phyloP scores from a whole-genome alignment of 768 basidiomycete genomes.

The Cystobasidium ongulense region DNA sequence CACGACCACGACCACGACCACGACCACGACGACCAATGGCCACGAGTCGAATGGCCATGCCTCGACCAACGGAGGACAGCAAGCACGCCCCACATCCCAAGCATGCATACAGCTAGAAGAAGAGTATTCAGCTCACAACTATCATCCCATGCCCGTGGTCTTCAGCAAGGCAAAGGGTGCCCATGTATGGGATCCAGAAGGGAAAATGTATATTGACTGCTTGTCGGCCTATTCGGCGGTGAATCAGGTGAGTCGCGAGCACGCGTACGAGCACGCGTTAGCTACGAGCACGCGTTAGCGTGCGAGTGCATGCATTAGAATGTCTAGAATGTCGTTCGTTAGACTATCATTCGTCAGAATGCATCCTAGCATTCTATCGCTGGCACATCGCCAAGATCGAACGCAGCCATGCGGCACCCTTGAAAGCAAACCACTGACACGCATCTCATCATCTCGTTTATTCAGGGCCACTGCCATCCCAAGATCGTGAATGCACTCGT shows the following conservation, averaged over 20 bases:
- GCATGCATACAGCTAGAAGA: conserved; percentile 21
- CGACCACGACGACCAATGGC: conserved; percentile 1
- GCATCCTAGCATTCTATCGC: too few species aligned
- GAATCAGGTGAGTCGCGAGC: conserved; percentile 16
- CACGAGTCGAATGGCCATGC: not conserved
- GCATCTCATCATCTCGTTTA: conserved; percentile 9
- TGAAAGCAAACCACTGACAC: too few species aligned
- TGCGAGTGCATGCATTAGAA: too few species aligned
- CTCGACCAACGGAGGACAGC: not conserved
- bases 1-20: not conserved
- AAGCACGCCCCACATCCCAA: conserved; percentile 2
- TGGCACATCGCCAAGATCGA: too few species aligned
- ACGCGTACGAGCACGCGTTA: too few species aligned
- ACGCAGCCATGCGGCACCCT: too few species aligned
- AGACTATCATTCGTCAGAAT: too few species aligned
- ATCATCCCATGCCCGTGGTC: conserved; percentile 89
- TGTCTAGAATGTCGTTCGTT: too few species aligned
- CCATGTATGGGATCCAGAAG: conserved; percentile 83
- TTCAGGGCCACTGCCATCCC: conserved; percentile 82
- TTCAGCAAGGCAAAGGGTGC: conserved; percentile 84
- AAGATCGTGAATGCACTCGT: conserved; percentile 70
- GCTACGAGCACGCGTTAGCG: too few species aligned
- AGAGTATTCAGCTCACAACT: conserved; percentile 28
- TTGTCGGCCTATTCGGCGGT: conserved; percentile 91
- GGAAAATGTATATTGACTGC: conserved; percentile 94